These are phyloP conservation scores for Noccaea bulbosa DNA, from an alignment of 345 rosid species.

Conservation along the genomic window DNA sequence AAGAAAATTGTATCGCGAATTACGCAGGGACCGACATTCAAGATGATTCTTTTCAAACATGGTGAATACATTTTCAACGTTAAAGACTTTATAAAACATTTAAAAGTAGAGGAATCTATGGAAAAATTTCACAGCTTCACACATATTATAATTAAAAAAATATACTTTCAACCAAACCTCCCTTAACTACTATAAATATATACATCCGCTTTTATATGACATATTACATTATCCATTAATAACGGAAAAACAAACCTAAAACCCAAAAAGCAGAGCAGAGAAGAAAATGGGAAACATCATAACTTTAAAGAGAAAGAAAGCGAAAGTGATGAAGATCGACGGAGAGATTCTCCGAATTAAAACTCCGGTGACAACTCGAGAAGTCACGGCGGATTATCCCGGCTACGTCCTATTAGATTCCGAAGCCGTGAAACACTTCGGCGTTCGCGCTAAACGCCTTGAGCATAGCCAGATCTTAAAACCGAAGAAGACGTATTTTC, in stretches of 20 bases:
- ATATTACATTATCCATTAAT: constrained; percentile 24
- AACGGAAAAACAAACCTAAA: background rate
- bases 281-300: constrained; percentile 74
- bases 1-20: background rate
- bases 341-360: constrained; percentile 76
- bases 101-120: constrained; percentile 28
- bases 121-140: constrained; percentile 38
- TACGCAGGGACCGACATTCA: constrained; percentile 27
- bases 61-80: constrained; percentile 28
- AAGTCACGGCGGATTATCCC: constrained; percentile 70
- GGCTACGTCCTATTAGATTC: constrained; percentile 81
- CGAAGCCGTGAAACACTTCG: constrained; percentile 73
- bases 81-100: constrained; percentile 15
- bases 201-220: background rate
- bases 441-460: constrained; percentile 75
- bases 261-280: background rate
- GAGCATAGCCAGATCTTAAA: constrained; percentile 63
- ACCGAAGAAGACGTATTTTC: constrained; percentile 68
- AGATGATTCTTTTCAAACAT: constrained; percentile 35
- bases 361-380: constrained; percentile 66
- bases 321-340: constrained; percentile 81
- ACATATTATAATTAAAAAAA: constrained; percentile 14
- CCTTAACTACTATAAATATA: constrained; percentile 7
- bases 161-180: background rate
- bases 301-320: constrained; percentile 54